These are phyloP conservation scores for Suhomyces chickasaworum DNA, from an alignment of 1,139 yeast genomes.

Conservation along the genomic window DNA sequence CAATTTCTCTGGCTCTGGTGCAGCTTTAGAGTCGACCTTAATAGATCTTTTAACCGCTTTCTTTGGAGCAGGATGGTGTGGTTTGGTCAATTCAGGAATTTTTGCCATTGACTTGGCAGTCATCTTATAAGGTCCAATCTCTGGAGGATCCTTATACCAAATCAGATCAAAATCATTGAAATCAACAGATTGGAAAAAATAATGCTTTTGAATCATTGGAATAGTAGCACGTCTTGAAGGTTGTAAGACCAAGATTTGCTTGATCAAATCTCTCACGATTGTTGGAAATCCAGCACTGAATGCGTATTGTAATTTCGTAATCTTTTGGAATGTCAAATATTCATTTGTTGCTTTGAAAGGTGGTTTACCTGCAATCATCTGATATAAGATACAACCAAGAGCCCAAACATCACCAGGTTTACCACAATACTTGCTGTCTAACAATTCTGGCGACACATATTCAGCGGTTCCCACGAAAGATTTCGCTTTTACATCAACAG, in stretches of 20 bases:
- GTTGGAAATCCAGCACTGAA: conserved; percentile 57
- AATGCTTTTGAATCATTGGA: conserved; percentile 51
- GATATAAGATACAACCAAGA: conserved; percentile 74
- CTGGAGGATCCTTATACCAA: conserved; percentile 77
- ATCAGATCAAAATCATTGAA: conserved; percentile 65
- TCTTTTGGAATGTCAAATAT: conserved; percentile 69
- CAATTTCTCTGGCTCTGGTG: conserved; percentile 22
- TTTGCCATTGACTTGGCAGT: conserved; percentile 60
- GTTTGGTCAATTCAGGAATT: conserved; percentile 44
- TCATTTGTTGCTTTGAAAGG: conserved; percentile 82
- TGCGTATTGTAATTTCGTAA: conserved; percentile 65
- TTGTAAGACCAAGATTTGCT: conserved; percentile 47
- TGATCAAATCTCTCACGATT: conserved; percentile 49
- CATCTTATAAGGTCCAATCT: conserved; percentile 65
- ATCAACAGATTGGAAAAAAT: conserved; percentile 66
- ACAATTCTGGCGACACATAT: conserved; percentile 73
- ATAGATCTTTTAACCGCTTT: conserved; percentile 15
- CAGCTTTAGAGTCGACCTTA: conserved; percentile 12
- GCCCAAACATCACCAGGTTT: conserved; percentile 85
- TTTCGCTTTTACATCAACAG: conserved; percentile 54
- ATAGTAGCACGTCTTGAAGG: conserved; percentile 47
- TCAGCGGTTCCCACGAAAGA: conserved; percentile 89
- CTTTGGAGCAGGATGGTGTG: conserved; percentile 21
- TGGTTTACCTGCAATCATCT: conserved; percentile 74
- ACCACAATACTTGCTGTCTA: conserved; percentile 69